Percentiles rank a stretch among this genome's conserved stretches.
Conservation (phyloP, 2,329 filamentous ascomycete species). For the Raffaelea albimanens region DNA sequence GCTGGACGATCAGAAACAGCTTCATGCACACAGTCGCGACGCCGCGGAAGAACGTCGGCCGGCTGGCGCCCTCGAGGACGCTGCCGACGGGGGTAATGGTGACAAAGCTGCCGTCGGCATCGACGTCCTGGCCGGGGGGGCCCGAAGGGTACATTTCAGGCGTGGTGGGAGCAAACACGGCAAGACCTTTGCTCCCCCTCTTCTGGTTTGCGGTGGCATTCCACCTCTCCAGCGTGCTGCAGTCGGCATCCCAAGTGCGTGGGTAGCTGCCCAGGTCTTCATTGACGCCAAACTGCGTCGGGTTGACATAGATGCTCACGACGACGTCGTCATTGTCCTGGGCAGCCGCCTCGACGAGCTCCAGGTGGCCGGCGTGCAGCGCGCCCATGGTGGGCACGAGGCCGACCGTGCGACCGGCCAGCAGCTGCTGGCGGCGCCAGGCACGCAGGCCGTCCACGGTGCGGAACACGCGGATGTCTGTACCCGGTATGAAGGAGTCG, state of each 20-base stretch:
- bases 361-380: conserved; percentile 83
- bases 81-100: conserved; percentile 77
- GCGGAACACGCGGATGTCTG: conserved; percentile 63
- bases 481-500: conserved; percentile 45
- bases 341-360: conserved; percentile 75
- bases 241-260: conserved; percentile 75
- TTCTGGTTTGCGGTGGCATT: too few species aligned
- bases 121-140: conserved; percentile 59
- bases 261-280: conserved; percentile 89
- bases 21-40: conserved; percentile 97
- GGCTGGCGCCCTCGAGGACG: conserved; percentile 71
- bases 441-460: conserved; percentile 60
- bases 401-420: conserved; percentile 63
- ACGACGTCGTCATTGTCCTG: conserved; percentile 78
- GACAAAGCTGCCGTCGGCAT: conserved; percentile 80
- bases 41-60: conserved; percentile 92
- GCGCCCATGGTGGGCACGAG: conserved; percentile 98
- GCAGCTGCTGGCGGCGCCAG: conserved; percentile 57
- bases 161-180: conserved; percentile 79
- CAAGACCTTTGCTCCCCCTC: too few species aligned
- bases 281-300: conserved; percentile 83
- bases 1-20: conserved; percentile 72
- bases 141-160: conserved; percentile 81
- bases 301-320: conserved; percentile 91
- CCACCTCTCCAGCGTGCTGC: conserved; percentile 56